Base-by-base conservation (phyloP, 73 alveolate species). In the Paramecium tetraurelia region DNA sequence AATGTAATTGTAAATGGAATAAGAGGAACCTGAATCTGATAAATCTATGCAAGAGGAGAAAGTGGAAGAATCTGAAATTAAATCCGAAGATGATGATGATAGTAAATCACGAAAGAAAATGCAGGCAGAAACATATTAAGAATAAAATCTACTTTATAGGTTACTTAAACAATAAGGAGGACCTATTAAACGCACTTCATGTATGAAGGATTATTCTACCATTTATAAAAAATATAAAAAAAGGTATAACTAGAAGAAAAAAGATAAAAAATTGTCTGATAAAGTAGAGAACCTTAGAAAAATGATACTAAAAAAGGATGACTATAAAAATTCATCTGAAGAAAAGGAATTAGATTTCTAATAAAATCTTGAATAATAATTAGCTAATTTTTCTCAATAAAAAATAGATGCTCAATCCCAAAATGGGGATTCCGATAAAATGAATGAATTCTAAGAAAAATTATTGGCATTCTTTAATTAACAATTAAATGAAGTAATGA, bases 191-290 rank as follows among this genome's bases (percentile, higher is more conserved):
- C 44, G 90, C 22, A 80, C 90, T 10, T 41, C 76, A 20, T 80
- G 90, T 22, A 80, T 80, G 90, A 80, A 80, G 14, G 90, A 80
- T 80, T 80, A 80, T 80, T 80, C 90, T 2, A 80, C 90, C 12
- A 80, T 80, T 18, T 80, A 80, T 20, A 80, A 80, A 48, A 80
- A 80, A 44, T 80, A 80, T 44, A 80, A 80, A 43, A 80, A 80
- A 80, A 80, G 90, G 29, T 80, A 80, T 9, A 80, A 80, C 22
- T 2, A 80, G 43, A 80, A 80, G 16, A 80, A 80, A 35, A 80
- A 80, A 22, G 90, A 80, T 80, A 80, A 80, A 35, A 80, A 80
- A 80, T 36, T 80, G 9, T 80, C 90, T 3, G 90, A 80, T 48
- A 80, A 80, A 6, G 90, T 80, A 1, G 90, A 80, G 16, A 80